Evolutionary conservation across 192 early-diverging fungal species (phyloP), one percentile per base, ranked within the genome.

Genomic region (Anaeromyces robustus): DNA sequence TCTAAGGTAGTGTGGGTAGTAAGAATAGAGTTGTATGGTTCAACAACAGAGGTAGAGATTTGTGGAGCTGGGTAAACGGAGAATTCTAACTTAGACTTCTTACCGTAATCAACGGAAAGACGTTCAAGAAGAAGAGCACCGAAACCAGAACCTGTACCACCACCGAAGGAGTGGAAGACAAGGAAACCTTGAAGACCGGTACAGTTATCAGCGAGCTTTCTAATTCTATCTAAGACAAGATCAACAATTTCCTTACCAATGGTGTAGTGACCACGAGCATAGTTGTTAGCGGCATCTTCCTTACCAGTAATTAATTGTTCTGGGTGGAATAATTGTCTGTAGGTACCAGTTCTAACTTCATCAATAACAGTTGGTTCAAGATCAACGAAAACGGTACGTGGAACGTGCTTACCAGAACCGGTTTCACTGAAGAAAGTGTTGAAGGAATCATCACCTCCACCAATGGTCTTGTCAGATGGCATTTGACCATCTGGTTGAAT

Each of bases 351-450:
- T 84, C 98, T 95, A 82, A 99, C 98, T 89, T 99, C 98, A 85
- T 99, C 96, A 34, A 98, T 93, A 79, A 98, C 96, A 81, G 95
- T 96, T 80, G 95, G 95, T 86, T 96, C 95, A 77, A 96, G 91
- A 85, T 96, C 97, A 83, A 99, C 97, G 89, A 99, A 97, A 86
- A 99, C 95, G 84, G 96, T 96, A 89, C 98, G 95, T 77, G 97
- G 97, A 81, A 98, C 98, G 88, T 97, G 96, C 93, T 99, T 99
- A 85, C 98, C 98, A 85, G 94, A 90, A 88, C 94, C 94, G 82
- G 98, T 98, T 91, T 99, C 98, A 79, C 94, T 95, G 92, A 99
- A 99, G 94, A 99, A 99, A 86, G 98, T 99, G 89, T 97, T 95
- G 88, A 95, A 97, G 80, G 95, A 97, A 84, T 95, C 94, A 83